Conservation (phyloP, 345 rosid genomes). For the Sisymbrium irio region DNA sequence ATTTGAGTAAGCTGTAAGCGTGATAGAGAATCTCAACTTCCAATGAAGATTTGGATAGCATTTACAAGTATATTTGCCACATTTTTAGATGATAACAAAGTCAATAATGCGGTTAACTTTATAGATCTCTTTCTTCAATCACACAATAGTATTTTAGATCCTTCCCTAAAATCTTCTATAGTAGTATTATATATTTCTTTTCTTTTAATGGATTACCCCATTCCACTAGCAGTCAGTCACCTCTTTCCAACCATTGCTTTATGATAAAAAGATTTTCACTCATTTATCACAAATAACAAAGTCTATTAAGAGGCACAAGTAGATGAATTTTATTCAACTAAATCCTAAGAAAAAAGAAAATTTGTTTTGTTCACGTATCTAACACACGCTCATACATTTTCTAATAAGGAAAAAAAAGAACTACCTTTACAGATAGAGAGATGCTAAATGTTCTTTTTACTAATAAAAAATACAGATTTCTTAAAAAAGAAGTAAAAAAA, state of each 20-base stretch:
- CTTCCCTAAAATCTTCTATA: not conserved
- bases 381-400: not conserved
- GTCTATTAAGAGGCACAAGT: not conserved
- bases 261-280: not conserved
- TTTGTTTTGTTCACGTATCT: not conserved
- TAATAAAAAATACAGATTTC: not conserved
- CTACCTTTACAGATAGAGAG: not conserved
- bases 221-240: not conserved
- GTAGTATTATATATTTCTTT: not conserved
- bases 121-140: not conserved
- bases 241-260: not conserved
- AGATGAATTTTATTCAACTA: not conserved
- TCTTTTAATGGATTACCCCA: not conserved
- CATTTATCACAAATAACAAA: not conserved
- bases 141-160: not conserved
- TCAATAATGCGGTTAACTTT: not conserved
- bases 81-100: not conserved
- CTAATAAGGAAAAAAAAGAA: not conserved
- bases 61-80: slow-evolving; percentile 7
- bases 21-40: slow-evolving; percentile 12
- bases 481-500: slow-evolving; percentile 3
- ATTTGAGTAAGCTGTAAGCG: not conserved
- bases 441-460: not conserved
- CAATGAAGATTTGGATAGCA: slow-evolving; percentile 8
- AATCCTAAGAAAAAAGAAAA: not conserved